phyloP scores from a whole-genome alignment of 495 filamentous ascomycete species.

The Acidomyces sp. region DNA sequence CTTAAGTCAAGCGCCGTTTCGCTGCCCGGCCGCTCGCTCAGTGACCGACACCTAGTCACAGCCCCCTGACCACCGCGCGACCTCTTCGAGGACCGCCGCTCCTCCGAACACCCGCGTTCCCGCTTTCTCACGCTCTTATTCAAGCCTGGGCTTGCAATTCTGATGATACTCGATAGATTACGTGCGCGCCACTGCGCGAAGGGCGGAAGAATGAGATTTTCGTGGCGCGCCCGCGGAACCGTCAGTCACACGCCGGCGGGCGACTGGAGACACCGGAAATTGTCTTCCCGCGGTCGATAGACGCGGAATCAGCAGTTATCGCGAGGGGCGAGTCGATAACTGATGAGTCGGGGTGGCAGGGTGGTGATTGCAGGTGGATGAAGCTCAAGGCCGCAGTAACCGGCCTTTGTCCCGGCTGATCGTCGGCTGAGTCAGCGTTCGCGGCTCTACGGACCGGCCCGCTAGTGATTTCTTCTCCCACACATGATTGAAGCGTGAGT shows the following conservation, averaged over 20 bases:
- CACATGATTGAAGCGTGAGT: no score
- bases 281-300: background rate
- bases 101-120: conserved; percentile 5
- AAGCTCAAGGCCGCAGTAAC: no score
- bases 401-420: no score
- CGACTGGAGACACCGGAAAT: conserved; percentile 8
- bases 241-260: conserved; percentile 10
- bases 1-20: conserved; percentile 1
- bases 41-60: conserved; percentile 2
- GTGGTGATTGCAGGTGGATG: background rate
- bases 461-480: no score
- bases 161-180: conserved; percentile 7
- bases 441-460: no score
- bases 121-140: background rate
- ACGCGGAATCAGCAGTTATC: conserved; percentile 9
- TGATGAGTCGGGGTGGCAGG: conserved; percentile 1
- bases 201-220: conserved; percentile 2
- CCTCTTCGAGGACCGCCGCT: conserved; percentile 18
- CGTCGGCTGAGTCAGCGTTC: no score
- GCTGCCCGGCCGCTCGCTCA: conserved; percentile 3
- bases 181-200: conserved; percentile 10
- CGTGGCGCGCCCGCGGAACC: background rate
- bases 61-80: conserved; percentile 12
- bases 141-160: background rate
- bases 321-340: conserved; percentile 11